Percentiles rank a stretch among this genome's conserved stretches.
Conservation (phyloP, 306 rosid genomes). For the Arachis stenosperma region DNA sequence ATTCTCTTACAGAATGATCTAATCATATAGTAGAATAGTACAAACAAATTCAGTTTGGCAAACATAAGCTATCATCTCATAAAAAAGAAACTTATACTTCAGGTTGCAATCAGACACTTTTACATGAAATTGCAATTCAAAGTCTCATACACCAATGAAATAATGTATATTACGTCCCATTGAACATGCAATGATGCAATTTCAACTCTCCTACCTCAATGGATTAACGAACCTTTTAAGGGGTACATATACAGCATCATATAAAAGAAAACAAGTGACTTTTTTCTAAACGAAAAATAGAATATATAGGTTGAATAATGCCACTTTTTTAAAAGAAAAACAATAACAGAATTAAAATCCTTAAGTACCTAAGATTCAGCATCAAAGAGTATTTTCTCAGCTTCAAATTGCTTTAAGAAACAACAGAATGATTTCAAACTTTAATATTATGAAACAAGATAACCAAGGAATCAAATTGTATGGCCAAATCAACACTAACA, state of each 20-base stretch:
- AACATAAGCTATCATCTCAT: constrained; percentile 1
- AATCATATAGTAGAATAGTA: too few relatives aligned
- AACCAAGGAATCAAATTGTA: too few relatives aligned
- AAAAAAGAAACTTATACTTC: not conserved
- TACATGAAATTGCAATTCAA: not conserved
- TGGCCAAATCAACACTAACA: too few relatives aligned
- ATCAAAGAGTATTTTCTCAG: not conserved
- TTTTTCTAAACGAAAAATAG: too few relatives aligned
- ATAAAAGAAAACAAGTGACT: not conserved
- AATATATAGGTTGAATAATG: too few relatives aligned
- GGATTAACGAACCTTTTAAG: not conserved
- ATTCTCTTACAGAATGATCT: not conserved
- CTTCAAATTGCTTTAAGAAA: not conserved
- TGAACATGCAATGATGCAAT: not conserved
- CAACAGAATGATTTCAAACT: not conserved
- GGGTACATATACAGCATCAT: not conserved
- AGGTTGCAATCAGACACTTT: not conserved
- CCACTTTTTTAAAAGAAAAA: not conserved
- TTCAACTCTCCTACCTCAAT: not conserved
- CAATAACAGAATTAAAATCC: not conserved
- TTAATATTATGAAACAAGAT: not conserved
- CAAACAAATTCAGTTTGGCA: not conserved
- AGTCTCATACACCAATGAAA: too few relatives aligned
- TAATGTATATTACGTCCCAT: not conserved
- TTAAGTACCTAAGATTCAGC: not conserved